A percentile compares a stretch with the other conserved stretches of the same genome.
phyloP scores from a whole-genome alignment of 345 rosid species.

The Pistacia atlantica region DNA sequence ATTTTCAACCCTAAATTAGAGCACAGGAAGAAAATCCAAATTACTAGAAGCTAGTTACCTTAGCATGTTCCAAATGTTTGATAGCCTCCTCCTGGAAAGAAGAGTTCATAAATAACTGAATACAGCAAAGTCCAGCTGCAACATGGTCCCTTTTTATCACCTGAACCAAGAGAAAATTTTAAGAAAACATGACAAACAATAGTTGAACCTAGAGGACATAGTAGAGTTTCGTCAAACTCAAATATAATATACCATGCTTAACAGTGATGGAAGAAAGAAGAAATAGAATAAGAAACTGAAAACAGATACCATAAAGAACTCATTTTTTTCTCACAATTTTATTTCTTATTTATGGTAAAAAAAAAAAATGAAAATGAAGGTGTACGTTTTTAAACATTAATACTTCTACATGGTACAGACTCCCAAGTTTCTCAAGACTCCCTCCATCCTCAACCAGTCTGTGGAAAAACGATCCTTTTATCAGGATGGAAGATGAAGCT shows the following conservation, averaged over 20 bases:
- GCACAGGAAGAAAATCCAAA: neutral
- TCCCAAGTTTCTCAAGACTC: neutral
- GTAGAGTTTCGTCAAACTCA: conserved; percentile 5
- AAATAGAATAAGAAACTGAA: neutral
- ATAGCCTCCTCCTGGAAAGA: conserved; percentile 89
- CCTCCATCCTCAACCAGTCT: neutral
- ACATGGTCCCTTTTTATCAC: conserved; percentile 93
- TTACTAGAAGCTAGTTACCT: conserved; percentile 49
- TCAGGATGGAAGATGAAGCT: neutral
- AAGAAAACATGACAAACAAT: conserved; percentile 5
- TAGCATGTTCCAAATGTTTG: conserved; percentile 86
- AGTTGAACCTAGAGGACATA: neutral
- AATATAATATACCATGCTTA: neutral
- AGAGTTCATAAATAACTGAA: conserved; percentile 92
- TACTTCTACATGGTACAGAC: neutral
- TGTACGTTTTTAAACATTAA: neutral
- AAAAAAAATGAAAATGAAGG: neutral
- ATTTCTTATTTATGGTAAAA: neutral
- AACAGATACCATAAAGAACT: too few species aligned
- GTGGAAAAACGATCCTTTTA: neutral
- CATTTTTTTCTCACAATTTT: neutral
- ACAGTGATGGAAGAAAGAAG: neutral
- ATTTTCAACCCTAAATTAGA: conserved; percentile 7
- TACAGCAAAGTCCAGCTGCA: conserved; percentile 94
- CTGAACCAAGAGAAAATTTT: conserved; percentile 40